phyloP scores from a whole-genome alignment of 139 green algal species.

The Pleodorina starrii region DNA sequence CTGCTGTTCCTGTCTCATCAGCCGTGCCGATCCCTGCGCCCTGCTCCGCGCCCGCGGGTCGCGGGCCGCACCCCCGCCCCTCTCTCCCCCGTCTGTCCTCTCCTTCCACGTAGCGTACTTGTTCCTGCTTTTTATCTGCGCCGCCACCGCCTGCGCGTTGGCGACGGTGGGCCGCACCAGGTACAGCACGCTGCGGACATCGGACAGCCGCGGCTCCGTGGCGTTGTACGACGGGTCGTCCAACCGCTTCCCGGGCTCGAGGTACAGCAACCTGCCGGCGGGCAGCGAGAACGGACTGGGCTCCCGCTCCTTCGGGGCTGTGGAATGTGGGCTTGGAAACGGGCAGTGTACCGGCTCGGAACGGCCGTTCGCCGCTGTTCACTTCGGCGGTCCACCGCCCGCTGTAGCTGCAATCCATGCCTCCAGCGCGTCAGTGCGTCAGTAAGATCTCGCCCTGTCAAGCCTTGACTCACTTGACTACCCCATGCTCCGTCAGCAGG shows the following conservation, averaged over 20 bases:
- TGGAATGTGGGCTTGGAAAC: background rate
- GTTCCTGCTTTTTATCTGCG: slow-evolving; percentile 60
- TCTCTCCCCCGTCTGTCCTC: background rate
- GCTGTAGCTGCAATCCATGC: too few species aligned
- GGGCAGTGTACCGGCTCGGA: too few species aligned
- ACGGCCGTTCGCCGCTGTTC: too few species aligned
- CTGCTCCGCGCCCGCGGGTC: background rate
- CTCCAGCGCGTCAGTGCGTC: too few species aligned
- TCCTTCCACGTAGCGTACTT: slow-evolving; percentile 11
- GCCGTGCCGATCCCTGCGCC: too few species aligned
- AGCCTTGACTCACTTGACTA: slow-evolving; percentile 70
- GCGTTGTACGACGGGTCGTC: slow-evolving; percentile 64
- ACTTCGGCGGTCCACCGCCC: too few species aligned
- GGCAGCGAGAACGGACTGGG: too few species aligned
- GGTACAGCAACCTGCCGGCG: slow-evolving; percentile 71
- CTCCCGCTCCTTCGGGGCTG: too few species aligned
- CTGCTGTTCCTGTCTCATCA: too few species aligned
- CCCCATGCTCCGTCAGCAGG: slow-evolving; percentile 92
- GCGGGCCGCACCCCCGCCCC: too few species aligned
- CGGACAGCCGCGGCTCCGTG: slow-evolving; percentile 42
- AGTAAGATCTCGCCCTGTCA: too few species aligned
- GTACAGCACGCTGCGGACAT: slow-evolving; percentile 69
- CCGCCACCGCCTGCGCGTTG: slow-evolving; percentile 76
- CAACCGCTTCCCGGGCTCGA: slow-evolving; percentile 53
- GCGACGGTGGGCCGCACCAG: slow-evolving; percentile 70